Base-by-base conservation (phyloP, 176 grass and related monocot genomes). In the Triticum dicoccoides region DNA sequence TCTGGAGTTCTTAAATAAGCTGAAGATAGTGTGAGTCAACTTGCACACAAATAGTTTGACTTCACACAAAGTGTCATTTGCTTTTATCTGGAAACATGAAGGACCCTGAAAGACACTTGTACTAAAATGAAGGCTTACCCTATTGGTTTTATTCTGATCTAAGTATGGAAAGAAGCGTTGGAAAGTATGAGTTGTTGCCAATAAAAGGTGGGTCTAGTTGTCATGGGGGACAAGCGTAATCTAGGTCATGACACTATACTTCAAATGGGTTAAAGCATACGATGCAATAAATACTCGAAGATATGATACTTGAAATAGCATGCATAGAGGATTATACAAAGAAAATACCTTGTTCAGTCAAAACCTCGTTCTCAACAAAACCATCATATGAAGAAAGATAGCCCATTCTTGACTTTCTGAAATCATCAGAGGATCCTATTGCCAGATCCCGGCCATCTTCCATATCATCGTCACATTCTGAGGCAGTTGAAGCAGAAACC, bases 401-500 rank as follows among this genome's bases (percentile, higher is more conserved):
- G 62, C 92, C 94, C 90, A 94, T 94, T 87, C 92, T 94, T 47
- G 97, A 91, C 85, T 94, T 96, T 72, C 90, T 94, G 41, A 87
- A 90, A 64, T 96, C 97, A 87, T 96, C 93, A 81, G 86, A 84
- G 64, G 88, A 77, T 80, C 88, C 89, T 42, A 67, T 49, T 78
- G 79, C 63, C 44, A 95, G 70, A 82, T 95, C 92, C 51, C 89
- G 89, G 58, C 76, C 90, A 84, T 96, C 97, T 65, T 92, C 90
- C 69, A 89, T 87, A 62, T 96, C 94, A 90, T 99, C 97, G 65
- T 96, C 97, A 34, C 94, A 95, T 87, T 99, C 97, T 42, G 97
- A 99, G 69, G 97, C 89, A 84, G 97, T 99, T 80, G 91, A 98
- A 82, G 91, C 93, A 71, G 97, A 99, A 45, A 99, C 94, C 92